A percentile compares a stretch with the other conserved stretches of the same genome.
Conservation (phyloP, 2,329 filamentous ascomycete species). For the Hymenoscyphus repandus region DNA sequence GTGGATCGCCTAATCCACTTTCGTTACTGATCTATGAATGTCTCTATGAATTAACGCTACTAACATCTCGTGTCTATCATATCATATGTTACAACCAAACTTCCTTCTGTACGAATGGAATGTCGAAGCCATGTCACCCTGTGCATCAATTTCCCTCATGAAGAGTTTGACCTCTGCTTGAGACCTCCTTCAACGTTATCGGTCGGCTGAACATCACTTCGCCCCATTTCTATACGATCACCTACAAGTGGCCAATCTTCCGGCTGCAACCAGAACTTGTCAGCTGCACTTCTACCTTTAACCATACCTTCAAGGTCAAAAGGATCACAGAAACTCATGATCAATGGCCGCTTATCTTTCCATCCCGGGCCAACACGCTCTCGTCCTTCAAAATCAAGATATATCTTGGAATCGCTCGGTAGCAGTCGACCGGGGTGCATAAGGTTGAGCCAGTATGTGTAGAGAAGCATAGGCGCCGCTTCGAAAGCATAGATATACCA, state of each 20-base stretch:
- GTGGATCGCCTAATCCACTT: too few relatives aligned
- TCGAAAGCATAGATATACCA: constrained; percentile 36
- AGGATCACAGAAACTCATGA: neutral
- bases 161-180: neutral
- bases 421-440: constrained; percentile 33
- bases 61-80: too few relatives aligned
- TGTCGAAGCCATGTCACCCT: too few relatives aligned
- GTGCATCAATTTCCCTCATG: neutral
- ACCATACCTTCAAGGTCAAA: neutral
- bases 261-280: neutral
- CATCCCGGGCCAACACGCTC: constrained; percentile 12
- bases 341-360: neutral
- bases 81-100: too few relatives aligned
- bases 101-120: too few relatives aligned
- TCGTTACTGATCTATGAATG: too few relatives aligned
- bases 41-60: too few relatives aligned
- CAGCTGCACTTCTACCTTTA: neutral
- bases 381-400: constrained; percentile 3
- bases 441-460: constrained; percentile 33
- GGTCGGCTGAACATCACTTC: too few relatives aligned
- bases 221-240: too few relatives aligned
- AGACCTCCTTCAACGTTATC: too few relatives aligned
- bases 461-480: constrained; percentile 33
- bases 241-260: neutral
- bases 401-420: constrained; percentile 15